A percentile compares a stretch with the other conserved stretches of the same genome.
phyloP scores from a whole-genome alignment of 176 grass and related monocot species.

The Eremochloa ophiuroides region DNA sequence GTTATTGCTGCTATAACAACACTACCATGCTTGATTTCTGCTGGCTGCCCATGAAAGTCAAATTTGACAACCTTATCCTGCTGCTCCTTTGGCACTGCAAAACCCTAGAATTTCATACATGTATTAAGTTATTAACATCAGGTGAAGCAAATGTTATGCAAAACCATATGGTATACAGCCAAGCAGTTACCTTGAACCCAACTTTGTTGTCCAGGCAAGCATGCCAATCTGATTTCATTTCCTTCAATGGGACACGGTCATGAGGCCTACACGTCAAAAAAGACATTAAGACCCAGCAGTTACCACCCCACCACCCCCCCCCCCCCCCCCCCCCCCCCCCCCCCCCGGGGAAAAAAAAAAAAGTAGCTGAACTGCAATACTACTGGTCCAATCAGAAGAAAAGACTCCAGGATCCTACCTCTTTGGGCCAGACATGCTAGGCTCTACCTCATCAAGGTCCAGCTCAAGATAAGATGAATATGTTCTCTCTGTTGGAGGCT shows the following conservation, averaged over 20 bases:
- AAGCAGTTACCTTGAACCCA: conserved; percentile 72
- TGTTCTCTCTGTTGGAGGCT: conserved; percentile 65
- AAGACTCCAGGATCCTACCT: conserved; percentile 34
- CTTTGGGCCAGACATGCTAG: conserved; percentile 85
- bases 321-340: background rate
- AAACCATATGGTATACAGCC: background rate
- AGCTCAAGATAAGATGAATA: conserved; percentile 93
- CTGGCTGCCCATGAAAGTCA: conserved; percentile 71
- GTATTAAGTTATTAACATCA: background rate
- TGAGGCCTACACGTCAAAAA: conserved; percentile 63
- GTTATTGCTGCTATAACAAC: conserved; percentile 98
- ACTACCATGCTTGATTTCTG: conserved; percentile 81
- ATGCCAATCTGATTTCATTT: conserved; percentile 96
- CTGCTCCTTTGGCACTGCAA: conserved; percentile 68
- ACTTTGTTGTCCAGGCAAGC: conserved; percentile 68
- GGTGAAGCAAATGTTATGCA: background rate
- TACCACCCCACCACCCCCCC: too few species aligned
- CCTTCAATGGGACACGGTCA: conserved; percentile 84
- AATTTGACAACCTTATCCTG: conserved; percentile 78
- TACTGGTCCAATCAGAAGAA: background rate
- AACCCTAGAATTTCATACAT: conserved; percentile 47
- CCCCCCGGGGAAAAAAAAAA: too few species aligned
- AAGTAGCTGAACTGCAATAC: background rate
- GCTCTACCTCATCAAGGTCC: conserved; percentile 70
- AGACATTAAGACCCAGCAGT: background rate